These are phyloP conservation scores for Ceratobasidium sp. DNA, from an alignment of 1,284 basidiomycete species.

Conservation along the genomic window DNA sequence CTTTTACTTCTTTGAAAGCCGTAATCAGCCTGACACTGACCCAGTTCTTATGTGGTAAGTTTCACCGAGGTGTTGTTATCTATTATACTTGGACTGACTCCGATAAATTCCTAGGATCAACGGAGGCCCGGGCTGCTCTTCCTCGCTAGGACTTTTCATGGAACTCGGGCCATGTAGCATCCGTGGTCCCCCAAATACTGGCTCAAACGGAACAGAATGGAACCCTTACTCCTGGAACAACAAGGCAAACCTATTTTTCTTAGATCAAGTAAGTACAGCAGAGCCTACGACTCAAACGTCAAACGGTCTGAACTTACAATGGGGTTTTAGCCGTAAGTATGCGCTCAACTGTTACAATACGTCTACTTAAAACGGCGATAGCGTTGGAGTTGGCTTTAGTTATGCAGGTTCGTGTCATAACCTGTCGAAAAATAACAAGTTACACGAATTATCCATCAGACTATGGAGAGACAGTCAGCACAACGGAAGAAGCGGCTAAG, in stretches of 20 bases:
- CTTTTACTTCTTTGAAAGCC: conserved; percentile 89
- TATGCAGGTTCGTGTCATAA: conserved; percentile 34
- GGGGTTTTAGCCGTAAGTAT: conserved; percentile 24
- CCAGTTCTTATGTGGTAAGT: conserved; percentile 46
- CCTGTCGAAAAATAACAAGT: too few species aligned
- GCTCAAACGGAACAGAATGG: conserved; percentile 64
- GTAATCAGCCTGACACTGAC: conserved; percentile 70
- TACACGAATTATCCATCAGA: too few species aligned
- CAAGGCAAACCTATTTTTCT: conserved; percentile 77
- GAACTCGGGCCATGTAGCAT: conserved; percentile 68
- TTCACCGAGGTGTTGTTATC: background rate
- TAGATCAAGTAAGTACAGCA: conserved; percentile 68
- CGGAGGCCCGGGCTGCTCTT: conserved; percentile 72
- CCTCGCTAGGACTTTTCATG: conserved; percentile 75
- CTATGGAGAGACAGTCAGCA: conserved; percentile 75
- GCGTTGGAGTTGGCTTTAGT: conserved; percentile 41
- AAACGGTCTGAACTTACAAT: too few species aligned
- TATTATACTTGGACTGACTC: conserved; percentile 60
- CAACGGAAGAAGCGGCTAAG: conserved; percentile 79
- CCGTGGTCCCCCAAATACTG: conserved; percentile 51
- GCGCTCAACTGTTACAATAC: background rate
- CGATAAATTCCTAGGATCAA: conserved; percentile 74
- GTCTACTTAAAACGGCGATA: background rate
- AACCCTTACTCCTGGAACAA: conserved; percentile 76
- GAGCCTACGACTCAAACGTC: too few species aligned